Evolutionary conservation across 75 land plant genomes (phyloP).

Genomic region (Larix kaempferi): DNA sequence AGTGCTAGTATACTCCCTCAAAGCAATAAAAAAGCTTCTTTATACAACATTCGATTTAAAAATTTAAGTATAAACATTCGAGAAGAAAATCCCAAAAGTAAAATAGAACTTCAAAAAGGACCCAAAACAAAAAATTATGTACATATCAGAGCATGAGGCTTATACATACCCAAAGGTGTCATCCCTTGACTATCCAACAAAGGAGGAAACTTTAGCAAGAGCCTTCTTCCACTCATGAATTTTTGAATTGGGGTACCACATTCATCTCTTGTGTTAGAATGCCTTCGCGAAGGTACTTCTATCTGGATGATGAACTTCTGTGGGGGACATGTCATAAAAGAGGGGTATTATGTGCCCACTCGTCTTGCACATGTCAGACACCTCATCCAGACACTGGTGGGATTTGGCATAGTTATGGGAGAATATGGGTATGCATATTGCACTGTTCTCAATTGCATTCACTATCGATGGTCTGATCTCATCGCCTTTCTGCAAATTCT

Average conservation of each 20-base stretch:
- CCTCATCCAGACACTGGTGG: conserved; percentile 8
- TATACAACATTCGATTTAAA: too few relatives aligned
- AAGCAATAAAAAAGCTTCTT: too few relatives aligned
- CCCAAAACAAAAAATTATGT: neutral
- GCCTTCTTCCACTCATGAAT: conserved; percentile 6
- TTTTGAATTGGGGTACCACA: neutral
- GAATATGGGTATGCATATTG: conserved; percentile 10
- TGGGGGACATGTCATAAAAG: conserved; percentile 2
- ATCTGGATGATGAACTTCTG: conserved; percentile 8
- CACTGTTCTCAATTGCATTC: conserved; percentile 6
- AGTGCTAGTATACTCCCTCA: too few relatives aligned
- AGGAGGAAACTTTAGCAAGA: conserved; percentile 6
- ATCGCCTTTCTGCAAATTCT: neutral
- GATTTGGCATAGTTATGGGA: conserved; percentile 9
- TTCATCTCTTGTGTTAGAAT: neutral
- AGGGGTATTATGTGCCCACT: conserved; percentile 5
- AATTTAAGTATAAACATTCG: too few relatives aligned
- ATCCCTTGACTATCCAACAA: neutral
- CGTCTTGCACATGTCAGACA: neutral
- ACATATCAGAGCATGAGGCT: neutral
- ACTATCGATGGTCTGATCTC: neutral
- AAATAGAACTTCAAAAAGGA: neutral
- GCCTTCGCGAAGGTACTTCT: neutral
- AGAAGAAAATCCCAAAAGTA: too few relatives aligned
- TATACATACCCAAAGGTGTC: neutral